phyloP scores from a whole-genome alignment of 2,329 filamentous ascomycete species.

The Cytospora piceicola region DNA sequence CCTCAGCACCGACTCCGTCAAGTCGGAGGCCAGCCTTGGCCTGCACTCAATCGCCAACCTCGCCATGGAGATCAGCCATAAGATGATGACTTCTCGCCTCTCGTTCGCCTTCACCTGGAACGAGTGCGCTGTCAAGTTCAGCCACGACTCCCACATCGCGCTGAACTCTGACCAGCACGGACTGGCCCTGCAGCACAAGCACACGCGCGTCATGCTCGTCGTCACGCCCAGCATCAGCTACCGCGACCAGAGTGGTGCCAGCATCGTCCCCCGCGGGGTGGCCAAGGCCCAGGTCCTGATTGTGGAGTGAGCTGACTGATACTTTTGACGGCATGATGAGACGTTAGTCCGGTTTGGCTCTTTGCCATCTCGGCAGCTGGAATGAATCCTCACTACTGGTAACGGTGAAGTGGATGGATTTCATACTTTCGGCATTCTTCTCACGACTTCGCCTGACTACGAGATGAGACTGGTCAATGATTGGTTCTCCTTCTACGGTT shows the following conservation, averaged over 20 bases:
- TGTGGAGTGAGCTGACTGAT: conserved; percentile 44
- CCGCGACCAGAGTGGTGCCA: conserved; percentile 53
- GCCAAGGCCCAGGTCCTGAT: conserved; percentile 53
- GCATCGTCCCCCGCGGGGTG: conserved; percentile 50
- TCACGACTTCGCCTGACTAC: background rate
- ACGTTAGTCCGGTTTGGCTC: background rate
- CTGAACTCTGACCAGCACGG: conserved; percentile 48
- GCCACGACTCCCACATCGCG: conserved; percentile 50
- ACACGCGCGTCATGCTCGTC: conserved; percentile 57
- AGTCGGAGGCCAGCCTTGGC: conserved; percentile 47
- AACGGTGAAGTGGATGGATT: background rate
- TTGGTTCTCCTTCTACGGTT: background rate
- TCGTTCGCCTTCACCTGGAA: conserved; percentile 48
- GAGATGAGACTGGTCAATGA: background rate
- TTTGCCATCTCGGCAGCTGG: background rate
- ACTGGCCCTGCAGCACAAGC: conserved; percentile 51
- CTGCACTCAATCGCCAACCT: conserved; percentile 46
- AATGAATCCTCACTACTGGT: background rate
- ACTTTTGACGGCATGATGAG: background rate
- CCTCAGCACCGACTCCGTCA: conserved; percentile 44
- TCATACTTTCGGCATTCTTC: background rate
- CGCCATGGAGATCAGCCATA: conserved; percentile 51
- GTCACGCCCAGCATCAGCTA: conserved; percentile 59
- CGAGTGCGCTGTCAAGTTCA: conserved; percentile 54
- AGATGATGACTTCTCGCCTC: conserved; percentile 48